phyloP scores from a whole-genome alignment of 2,329 filamentous ascomycete species.

The Paecilomyces sp. region DNA sequence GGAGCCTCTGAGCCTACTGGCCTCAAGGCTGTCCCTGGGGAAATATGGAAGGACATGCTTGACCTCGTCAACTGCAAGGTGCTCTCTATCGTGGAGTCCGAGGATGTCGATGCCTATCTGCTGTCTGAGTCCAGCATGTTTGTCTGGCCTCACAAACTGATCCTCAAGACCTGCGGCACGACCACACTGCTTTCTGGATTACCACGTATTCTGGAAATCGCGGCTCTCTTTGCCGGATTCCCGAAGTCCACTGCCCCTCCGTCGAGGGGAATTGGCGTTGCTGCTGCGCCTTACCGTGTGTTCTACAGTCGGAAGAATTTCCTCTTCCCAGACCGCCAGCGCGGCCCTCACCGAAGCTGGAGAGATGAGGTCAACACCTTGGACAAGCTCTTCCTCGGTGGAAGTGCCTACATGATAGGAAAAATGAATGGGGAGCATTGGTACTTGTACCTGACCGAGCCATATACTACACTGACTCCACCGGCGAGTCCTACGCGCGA shows the following conservation, averaged over 20 bases:
- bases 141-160: slow-evolving; percentile 98
- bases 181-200: slow-evolving; percentile 88
- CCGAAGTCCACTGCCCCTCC: slow-evolving; percentile 66
- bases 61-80: slow-evolving; percentile 99
- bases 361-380: slow-evolving; percentile 89
- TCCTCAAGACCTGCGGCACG: slow-evolving; percentile 96
- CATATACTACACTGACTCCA: slow-evolving; percentile 70
- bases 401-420: slow-evolving; percentile 98
- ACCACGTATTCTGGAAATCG: slow-evolving; percentile 86
- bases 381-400: slow-evolving; percentile 83
- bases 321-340: slow-evolving; percentile 88
- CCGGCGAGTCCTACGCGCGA: slow-evolving; percentile 63
- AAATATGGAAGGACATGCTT: slow-evolving; percentile 93
- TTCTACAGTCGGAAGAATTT: slow-evolving; percentile 99
- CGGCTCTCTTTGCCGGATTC: slow-evolving; percentile 81
- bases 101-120: slow-evolving; percentile 91
- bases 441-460: slow-evolving; percentile 95
- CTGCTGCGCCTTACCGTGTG: slow-evolving; percentile 85
- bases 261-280: slow-evolving; percentile 60
- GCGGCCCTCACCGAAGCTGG: slow-evolving; percentile 94
- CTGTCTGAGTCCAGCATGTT: slow-evolving; percentile 99
- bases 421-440: slow-evolving; percentile 99
- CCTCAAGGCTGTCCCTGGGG: slow-evolving; percentile 74
- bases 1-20: slow-evolving; percentile 64
- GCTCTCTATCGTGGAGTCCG: slow-evolving; percentile 84